These are phyloP conservation scores for Tylopilus cervinicoccineus DNA, from an alignment of 768 basidiomycete species.

Conservation along the genomic window DNA sequence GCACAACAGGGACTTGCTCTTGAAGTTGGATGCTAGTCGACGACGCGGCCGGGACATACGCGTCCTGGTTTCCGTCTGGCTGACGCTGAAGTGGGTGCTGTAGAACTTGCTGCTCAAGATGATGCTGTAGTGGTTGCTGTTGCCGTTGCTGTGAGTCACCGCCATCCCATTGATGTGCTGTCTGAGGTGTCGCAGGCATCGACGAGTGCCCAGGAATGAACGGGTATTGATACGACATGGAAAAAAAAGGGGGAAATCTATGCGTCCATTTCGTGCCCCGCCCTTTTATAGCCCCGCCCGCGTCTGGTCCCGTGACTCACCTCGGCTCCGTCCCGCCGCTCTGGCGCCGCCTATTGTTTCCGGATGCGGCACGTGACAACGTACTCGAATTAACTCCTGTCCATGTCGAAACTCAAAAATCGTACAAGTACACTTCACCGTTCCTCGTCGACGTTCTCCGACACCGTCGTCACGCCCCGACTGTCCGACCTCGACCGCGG, in stretches of 20 bases:
- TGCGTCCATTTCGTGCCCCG: slow-evolving; percentile 15
- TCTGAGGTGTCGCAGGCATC: slow-evolving; percentile 45
- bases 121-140: slow-evolving; percentile 29
- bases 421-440: not conserved
- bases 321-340: not conserved
- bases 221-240: slow-evolving; percentile 50
- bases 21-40: slow-evolving; percentile 19
- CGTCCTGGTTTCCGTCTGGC: slow-evolving; percentile 25
- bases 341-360: too few relatives aligned
- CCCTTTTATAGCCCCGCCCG: slow-evolving; percentile 30
- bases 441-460: slow-evolving; percentile 2
- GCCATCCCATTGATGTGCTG: slow-evolving; percentile 41
- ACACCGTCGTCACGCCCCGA: slow-evolving; percentile 35
- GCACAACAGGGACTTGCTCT: slow-evolving; percentile 29
- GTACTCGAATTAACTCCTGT: not conserved
- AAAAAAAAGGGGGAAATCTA: slow-evolving; percentile 28
- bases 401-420: too few relatives aligned
- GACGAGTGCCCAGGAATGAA: slow-evolving; percentile 46
- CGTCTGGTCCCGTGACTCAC: slow-evolving; percentile 23
- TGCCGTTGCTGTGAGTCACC: slow-evolving; percentile 24
- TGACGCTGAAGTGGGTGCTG: slow-evolving; percentile 37
- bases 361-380: too few relatives aligned
- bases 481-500: slow-evolving; percentile 44
- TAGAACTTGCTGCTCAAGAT: slow-evolving; percentile 36
- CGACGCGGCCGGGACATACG: slow-evolving; percentile 17